Evolutionary conservation across 139 green algal genomes (phyloP), one percentile per base, ranked within the genome.

Genomic region (Desmodesmus armatus): DNA sequence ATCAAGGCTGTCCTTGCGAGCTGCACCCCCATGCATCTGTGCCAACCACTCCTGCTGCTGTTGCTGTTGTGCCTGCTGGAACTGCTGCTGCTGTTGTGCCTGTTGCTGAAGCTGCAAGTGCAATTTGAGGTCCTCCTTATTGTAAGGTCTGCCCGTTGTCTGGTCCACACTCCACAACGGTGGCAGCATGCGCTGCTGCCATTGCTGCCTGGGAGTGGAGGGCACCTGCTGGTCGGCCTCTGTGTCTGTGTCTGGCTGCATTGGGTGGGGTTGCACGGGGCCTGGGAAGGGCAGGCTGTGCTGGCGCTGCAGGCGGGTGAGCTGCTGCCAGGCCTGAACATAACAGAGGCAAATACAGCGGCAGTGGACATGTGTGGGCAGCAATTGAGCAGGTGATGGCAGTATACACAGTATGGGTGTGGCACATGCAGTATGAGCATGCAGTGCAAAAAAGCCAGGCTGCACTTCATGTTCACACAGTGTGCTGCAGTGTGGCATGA

Each of bases 301-400:
- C 66, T 86, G 44, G 6, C 69, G 58, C 75, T 82, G 41, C 23
- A 71, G 44, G 55, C 82, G 60, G 72, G 47, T 40, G 33, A 86
- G 89, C 79, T 89, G 76, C 87, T 91, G 80, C 89, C 89, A 94
- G 7, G 81, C 81, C 55, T 89, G 83, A n/a, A n/a, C n/a, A n/a
- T n/a, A n/a, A n/a, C n/a, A n/a, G n/a, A n/a, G n/a, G 27, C 86
- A 73, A 78, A 90, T n/a, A n/a, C 90, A 74, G 95, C 94, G 86
- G 94, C 91, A 35, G 91, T 49, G 60, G 98, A 91, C 90, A 98
- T 27, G 27, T 70, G 7, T 19, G 60, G 60, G 60, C n/a, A n/a
- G n/a, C n/a, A n/a, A n/a, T n/a, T n/a, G n/a, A n/a, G n/a, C n/a
- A n/a, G n/a, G n/a, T n/a, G n/a, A n/a, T n/a, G n/a, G n/a, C n/a